A percentile compares a stretch with the other conserved stretches of the same genome.
These are phyloP conservation scores for Rhinocladiella similis DNA, from an alignment of 2,329 filamentous ascomycete species.

Conservation along the genomic window DNA sequence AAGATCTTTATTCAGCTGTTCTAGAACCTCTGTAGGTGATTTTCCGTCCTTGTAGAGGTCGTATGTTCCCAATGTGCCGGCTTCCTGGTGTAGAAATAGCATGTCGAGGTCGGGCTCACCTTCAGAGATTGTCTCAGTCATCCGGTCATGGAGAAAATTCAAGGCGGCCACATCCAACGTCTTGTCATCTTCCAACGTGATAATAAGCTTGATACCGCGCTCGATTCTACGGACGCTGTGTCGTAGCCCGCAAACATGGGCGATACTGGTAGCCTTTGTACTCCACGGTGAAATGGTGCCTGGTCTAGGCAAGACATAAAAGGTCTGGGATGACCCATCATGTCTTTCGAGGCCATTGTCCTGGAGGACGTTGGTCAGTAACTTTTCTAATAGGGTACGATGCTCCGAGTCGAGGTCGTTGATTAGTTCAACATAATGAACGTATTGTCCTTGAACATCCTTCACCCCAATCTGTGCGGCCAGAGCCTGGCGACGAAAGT, in stretches of 20 bases:
- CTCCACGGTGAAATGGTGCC: conserved; percentile 93
- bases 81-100: conserved; percentile 75
- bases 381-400: conserved; percentile 55
- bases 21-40: conserved; percentile 69
- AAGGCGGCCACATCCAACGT: conserved; percentile 57
- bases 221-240: conserved; percentile 76
- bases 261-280: conserved; percentile 91
- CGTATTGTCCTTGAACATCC: conserved; percentile 48
- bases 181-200: conserved; percentile 60
- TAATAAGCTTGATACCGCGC: conserved; percentile 74
- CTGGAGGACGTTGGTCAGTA: conserved; percentile 62
- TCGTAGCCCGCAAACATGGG: conserved; percentile 83
- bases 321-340: conserved; percentile 50
- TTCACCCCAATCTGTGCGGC: conserved; percentile 43
- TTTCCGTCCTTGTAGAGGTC: conserved; percentile 67
- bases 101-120: conserved; percentile 66
- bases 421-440: conserved; percentile 67
- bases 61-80: conserved; percentile 69
- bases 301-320: conserved; percentile 77
- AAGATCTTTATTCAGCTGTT: conserved; percentile 78
- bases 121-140: conserved; percentile 81
- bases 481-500: conserved; percentile 45
- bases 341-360: conserved; percentile 44
- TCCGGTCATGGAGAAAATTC: conserved; percentile 81
- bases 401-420: conserved; percentile 49